phyloP scores from a whole-genome alignment of 2,329 filamentous ascomycete species.

The Pyricularia grisea region DNA sequence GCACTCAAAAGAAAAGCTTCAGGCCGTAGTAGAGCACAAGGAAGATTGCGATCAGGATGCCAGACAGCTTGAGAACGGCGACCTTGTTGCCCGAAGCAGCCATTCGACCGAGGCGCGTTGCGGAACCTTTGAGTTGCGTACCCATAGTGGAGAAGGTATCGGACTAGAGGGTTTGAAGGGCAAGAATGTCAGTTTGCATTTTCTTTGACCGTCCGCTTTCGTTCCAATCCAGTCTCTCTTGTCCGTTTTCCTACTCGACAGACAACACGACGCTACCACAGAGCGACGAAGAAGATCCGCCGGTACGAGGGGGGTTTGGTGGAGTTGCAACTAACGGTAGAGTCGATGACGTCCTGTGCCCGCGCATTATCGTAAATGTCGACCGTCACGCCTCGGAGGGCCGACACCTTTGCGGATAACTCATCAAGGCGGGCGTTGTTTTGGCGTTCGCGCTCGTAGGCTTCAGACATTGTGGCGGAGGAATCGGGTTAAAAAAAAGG shows the following conservation, averaged over 20 bases:
- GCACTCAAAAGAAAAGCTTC: constrained; percentile 48
- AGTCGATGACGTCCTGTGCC: constrained; percentile 79
- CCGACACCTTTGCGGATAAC: constrained; percentile 82
- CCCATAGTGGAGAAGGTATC: constrained; percentile 89
- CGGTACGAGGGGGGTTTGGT: background rate
- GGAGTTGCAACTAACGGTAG: constrained; percentile 47
- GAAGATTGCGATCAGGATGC: constrained; percentile 65
- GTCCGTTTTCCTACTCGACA: background rate
- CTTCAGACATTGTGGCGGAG: constrained; percentile 52
- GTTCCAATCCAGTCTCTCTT: background rate
- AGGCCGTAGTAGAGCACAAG: constrained; percentile 67
- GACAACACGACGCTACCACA: background rate
- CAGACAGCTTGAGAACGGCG: constrained; percentile 81
- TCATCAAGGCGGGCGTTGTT: constrained; percentile 93
- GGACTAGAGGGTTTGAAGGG: constrained; percentile 36
- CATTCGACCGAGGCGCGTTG: constrained; percentile 77
- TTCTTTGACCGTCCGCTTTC: background rate
- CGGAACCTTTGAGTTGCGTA: constrained; percentile 74
- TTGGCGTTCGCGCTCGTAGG: constrained; percentile 75
- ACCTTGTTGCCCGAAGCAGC: constrained; percentile 84
- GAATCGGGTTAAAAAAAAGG: background rate
- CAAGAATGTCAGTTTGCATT: background rate
- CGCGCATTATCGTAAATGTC: constrained; percentile 97
- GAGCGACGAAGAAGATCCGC: background rate
- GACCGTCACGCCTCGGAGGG: constrained; percentile 85